Base-by-base conservation (phyloP, 192 early-diverging fungal genomes). In the Obelidium mucronatum region DNA sequence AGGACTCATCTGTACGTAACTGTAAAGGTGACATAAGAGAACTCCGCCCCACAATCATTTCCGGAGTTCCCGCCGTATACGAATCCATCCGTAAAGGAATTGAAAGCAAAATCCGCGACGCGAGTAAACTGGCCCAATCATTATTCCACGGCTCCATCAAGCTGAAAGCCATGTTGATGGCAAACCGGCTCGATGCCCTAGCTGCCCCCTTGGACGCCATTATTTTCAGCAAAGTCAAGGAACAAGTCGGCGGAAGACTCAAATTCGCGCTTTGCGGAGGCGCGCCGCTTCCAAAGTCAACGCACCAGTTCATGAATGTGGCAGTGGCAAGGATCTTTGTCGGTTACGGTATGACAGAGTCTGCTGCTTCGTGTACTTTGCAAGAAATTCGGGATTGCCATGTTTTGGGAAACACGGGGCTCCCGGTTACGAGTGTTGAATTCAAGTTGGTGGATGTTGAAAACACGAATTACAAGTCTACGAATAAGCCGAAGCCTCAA, bases 301-400 rank as follows among this genome's bases (percentile, higher is more conserved):
- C 94, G 37, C 96, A 97, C 75, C 82, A 89, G 64, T 96, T 97
- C 67, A 85, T 98, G 70, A 86, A 88, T 2, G 88, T 90, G n/a
- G 77, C 87, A 2, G 75, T 97, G 52, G 93, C 92, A 79, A 90
- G 91, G n/a, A 85, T 98, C 73, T 76, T 96, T 40, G 90, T 92
- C 66, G 97, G 96, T 5, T 96, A 94, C 84, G 95, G 92, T 36
- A 88, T 94, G 81, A 92, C 93, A 56, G 95, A 96, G 84, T 90
- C 88, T 31, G 88, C 87, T 66, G 94, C 75, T 67, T 81, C 52
- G 73, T 83, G 89, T 8, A 67, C 89, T 22, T 84, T 94, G 73
- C 86, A 91, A 87, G 55, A 58, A 24, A 11, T 26, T 26, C 11
- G 11, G 8, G 44, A 48, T 15, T n/a, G n/a, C n/a, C 19, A 48